phyloP scores from a whole-genome alignment of 768 basidiomycete species.

The Tricholoma matsutake region DNA sequence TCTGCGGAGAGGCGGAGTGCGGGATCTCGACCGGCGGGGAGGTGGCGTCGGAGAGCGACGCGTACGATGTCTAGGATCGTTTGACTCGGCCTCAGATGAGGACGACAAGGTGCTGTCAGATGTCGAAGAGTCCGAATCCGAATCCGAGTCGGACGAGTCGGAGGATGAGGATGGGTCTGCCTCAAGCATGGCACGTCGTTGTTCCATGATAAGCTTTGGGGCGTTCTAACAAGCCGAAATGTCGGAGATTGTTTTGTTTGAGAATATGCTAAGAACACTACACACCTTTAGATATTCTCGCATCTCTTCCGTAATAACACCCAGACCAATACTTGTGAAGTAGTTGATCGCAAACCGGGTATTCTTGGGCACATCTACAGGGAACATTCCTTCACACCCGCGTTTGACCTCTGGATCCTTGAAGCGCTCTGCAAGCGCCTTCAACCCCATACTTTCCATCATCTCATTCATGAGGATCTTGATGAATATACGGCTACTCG shows the following conservation, averaged over 20 bases:
- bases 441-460: slow-evolving; percentile 91
- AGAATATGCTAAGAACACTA: slow-evolving; percentile 12
- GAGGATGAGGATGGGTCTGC: slow-evolving; percentile 47
- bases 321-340: slow-evolving; percentile 93
- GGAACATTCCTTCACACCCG: slow-evolving; percentile 86
- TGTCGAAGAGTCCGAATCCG: slow-evolving; percentile 34
- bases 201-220: slow-evolving; percentile 90
- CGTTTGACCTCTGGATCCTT: slow-evolving; percentile 78
- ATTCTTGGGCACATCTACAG: slow-evolving; percentile 93
- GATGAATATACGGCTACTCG: slow-evolving; percentile 92
- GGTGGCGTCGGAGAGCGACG: slow-evolving; percentile 26
- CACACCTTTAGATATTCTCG: slow-evolving; percentile 89
- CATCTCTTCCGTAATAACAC: slow-evolving; percentile 93
- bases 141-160: slow-evolving; percentile 35
- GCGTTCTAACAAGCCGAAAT: slow-evolving; percentile 66
- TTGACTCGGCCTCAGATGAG: slow-evolving; percentile 19
- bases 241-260: slow-evolving; percentile 6
- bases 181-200: slow-evolving; percentile 84
- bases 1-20: slow-evolving; percentile 5
- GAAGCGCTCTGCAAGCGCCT: slow-evolving; percentile 83
- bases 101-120: slow-evolving; percentile 23
- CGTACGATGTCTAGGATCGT: slow-evolving; percentile 22
- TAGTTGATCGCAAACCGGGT: slow-evolving; percentile 97
- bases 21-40: slow-evolving; percentile 19
- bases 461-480: slow-evolving; percentile 97